Conservation (phyloP, 768 basidiomycete species). For the Trametes punicea region DNA sequence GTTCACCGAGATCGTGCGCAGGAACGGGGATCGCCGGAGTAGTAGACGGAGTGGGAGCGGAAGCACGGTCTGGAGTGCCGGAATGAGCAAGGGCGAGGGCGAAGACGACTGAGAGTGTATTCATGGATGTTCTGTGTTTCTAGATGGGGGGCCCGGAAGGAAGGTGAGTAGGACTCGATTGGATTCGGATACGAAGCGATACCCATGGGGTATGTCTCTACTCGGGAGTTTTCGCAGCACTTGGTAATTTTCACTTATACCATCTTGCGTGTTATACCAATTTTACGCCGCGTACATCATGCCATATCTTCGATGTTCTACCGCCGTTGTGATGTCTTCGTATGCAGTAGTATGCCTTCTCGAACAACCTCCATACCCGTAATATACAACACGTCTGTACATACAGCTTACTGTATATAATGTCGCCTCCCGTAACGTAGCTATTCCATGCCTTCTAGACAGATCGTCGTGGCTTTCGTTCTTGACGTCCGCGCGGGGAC, state of each 20-base stretch:
- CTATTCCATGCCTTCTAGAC: not conserved
- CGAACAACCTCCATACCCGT: slow-evolving; percentile 15
- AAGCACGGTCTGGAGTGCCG: slow-evolving; percentile 86
- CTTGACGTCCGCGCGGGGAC: not conserved
- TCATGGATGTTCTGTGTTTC: slow-evolving; percentile 12
- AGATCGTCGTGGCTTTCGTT: not conserved
- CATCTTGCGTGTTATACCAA: slow-evolving; percentile 14
- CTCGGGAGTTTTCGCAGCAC: not conserved
- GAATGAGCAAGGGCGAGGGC: slow-evolving; percentile 62
- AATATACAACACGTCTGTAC: slow-evolving; percentile 11
- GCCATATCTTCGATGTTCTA: not conserved
- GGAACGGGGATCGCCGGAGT: slow-evolving; percentile 52
- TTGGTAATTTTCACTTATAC: slow-evolving; percentile 15
- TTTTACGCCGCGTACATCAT: slow-evolving; percentile 1
- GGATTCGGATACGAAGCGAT: slow-evolving; percentile 6
- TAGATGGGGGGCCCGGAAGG: not conserved
- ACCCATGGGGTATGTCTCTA: not conserved
- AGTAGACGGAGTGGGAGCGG: slow-evolving; percentile 57
- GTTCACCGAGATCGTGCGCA: slow-evolving; percentile 72
- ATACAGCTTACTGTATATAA: slow-evolving; percentile 10
- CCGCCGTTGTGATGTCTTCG: not conserved
- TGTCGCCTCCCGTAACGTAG: not conserved
- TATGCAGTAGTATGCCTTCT: slow-evolving; percentile 16
- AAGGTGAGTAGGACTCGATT: slow-evolving; percentile 13
- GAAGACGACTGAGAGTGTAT: slow-evolving; percentile 30